Evolutionary conservation across 2,329 filamentous ascomycete species (phyloP).

Genomic region (Arthrobotrys musiformis): DNA sequence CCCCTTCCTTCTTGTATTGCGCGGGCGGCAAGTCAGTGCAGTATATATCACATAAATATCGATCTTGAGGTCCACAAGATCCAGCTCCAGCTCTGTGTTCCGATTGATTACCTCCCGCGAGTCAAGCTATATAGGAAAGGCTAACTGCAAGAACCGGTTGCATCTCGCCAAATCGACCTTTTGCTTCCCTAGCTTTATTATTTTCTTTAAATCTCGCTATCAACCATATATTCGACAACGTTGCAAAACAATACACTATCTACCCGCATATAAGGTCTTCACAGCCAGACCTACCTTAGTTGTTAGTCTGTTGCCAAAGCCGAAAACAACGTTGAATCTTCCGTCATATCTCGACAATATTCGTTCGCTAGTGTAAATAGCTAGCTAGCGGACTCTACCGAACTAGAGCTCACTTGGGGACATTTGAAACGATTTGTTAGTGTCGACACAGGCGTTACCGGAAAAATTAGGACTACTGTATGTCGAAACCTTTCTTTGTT

Average conservation of each 20-base stretch:
- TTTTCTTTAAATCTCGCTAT: not conserved
- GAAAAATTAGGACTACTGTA: not conserved
- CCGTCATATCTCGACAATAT: not conserved
- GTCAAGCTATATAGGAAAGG: constrained; percentile 18
- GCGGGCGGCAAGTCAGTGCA: constrained; percentile 19
- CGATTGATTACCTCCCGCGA: constrained; percentile 33
- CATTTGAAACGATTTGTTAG: not conserved
- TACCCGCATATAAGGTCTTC: not conserved
- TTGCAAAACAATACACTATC: not conserved
- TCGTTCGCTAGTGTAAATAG: not conserved
- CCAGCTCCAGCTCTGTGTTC: constrained; percentile 50
- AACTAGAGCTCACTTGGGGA: not conserved
- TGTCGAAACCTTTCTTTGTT: constrained; percentile 23
- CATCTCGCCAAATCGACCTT: not conserved
- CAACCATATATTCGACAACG: not conserved
- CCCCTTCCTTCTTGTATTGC: constrained; percentile 14
- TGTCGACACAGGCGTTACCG: not conserved
- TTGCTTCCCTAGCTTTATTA: constrained; percentile 3
- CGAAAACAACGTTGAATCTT: not conserved
- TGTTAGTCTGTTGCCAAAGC: not conserved
- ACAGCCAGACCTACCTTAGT: not conserved
- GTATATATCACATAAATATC: constrained; percentile 52
- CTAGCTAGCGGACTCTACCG: not conserved
- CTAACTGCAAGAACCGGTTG: not conserved
- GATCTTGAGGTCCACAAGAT: constrained; percentile 55